Percentiles rank a stretch among this genome's conserved stretches.
Evolutionary conservation across 1,139 yeast genomes (phyloP).

Genomic region (Sugiyamaella japonica): DNA sequence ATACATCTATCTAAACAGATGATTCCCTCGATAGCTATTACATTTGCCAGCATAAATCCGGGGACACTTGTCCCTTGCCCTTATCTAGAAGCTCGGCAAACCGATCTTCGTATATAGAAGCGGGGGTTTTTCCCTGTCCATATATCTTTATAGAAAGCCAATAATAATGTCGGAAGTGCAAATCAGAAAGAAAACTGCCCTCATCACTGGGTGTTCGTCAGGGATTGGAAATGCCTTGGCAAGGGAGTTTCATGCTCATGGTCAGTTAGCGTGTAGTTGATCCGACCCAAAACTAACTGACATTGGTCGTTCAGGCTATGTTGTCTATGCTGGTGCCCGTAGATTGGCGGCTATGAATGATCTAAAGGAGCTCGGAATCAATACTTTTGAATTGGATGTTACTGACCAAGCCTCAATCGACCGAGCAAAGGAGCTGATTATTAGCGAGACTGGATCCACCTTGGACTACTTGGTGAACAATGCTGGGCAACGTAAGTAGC

Average conservation of each 20-base stretch:
- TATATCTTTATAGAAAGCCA: not conserved
- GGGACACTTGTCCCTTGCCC: not conserved
- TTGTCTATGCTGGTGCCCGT: constrained; percentile 74
- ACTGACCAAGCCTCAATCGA: constrained; percentile 52
- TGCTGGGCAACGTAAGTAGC: constrained; percentile 49
- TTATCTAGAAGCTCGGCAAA: not conserved
- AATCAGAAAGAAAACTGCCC: constrained; percentile 39
- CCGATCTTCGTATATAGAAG: not conserved
- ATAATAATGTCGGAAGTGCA: constrained; percentile 1
- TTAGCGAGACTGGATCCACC: constrained; percentile 46
- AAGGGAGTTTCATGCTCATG: constrained; percentile 57
- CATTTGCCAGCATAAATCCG: not conserved
- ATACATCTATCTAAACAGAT: too few species aligned
- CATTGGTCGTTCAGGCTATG: constrained; percentile 46
- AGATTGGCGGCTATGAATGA: constrained; percentile 62
- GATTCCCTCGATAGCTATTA: too few species aligned
- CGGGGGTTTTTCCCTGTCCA: not conserved
- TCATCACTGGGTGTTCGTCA: constrained; percentile 79
- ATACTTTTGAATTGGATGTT: constrained; percentile 52
- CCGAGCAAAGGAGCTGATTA: constrained; percentile 47
- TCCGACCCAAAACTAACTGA: not conserved
- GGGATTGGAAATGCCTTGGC: constrained; percentile 76
- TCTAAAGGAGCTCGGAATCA: constrained; percentile 44
- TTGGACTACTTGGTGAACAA: constrained; percentile 67
- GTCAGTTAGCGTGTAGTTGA: constrained; percentile 12